Evolutionary conservation across 495 filamentous ascomycete genomes (phyloP), one percentile per base, ranked within the genome.

Genomic region (Penicillium samsonianum): DNA sequence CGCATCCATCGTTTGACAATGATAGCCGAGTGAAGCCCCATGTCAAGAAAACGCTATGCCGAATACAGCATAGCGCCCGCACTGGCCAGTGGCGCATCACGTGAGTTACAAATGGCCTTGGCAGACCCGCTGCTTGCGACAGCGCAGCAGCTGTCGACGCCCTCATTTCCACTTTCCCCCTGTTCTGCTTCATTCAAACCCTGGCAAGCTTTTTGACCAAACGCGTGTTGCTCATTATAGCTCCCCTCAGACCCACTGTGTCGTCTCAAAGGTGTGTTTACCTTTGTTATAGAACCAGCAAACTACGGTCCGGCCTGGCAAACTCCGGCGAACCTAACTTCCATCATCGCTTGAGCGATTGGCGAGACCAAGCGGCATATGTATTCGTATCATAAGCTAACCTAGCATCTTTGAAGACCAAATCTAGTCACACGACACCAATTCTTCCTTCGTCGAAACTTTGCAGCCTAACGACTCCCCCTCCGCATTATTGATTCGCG

Each of bases 91-190:
- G 23, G 9, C 23, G 11, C 4, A 4, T 52, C 52, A 54, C 52
- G 52, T 54, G 52, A 54, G 9, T 12, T 6, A 9, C 4, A 14
- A 41, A 16, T 22, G 45, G 37, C 20, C 73, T 76, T 76, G 73
- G 72, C 73, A 67, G 70, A 75, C 72, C 72, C 72, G 69, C 73
- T 60, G 67, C 65, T 70, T 72, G 69, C 72, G 70, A 70, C 73
- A 60, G 58, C 65, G 50, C 45, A 59, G 65, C 64, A 53, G 65
- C 64, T 58, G 28, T 67, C 43, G 20, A 57, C 47, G 47, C 40
- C 59, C 60, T 65, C 59, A 53, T 57, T 60, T 60, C 63, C 54
- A 25, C 60, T 56, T 47, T 52, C 54, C 62, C 62, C 64, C 58
- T 59, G 59, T 61, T 61, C 60, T 59, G 17, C 22, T 51, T 55